phyloP scores from a whole-genome alignment of 495 filamentous ascomycete genomes.

The Tuber melanosporum region DNA sequence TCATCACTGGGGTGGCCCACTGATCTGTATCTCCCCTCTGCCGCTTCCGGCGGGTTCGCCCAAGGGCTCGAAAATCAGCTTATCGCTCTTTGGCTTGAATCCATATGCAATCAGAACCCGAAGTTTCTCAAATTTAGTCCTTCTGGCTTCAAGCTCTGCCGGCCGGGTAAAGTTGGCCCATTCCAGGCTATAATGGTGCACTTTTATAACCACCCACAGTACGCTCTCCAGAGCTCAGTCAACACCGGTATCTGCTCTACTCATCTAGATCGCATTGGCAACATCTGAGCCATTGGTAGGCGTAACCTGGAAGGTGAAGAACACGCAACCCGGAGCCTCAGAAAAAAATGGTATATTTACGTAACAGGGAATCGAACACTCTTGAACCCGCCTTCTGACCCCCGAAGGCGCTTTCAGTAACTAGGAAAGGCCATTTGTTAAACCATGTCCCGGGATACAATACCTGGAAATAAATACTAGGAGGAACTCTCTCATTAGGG shows the following conservation, averaged over 20 bases:
- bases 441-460: neutral
- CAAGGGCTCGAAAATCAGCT: slow-evolving; percentile 56
- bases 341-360: slow-evolving; percentile 53
- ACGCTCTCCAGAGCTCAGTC: slow-evolving; percentile 52
- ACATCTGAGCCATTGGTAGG: slow-evolving; percentile 32
- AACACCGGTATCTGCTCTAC: slow-evolving; percentile 56
- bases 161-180: slow-evolving; percentile 54
- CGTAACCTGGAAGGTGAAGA: neutral
- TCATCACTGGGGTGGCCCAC: neutral
- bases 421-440: slow-evolving; percentile 18
- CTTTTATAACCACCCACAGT: slow-evolving; percentile 54
- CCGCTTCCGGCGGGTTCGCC: slow-evolving; percentile 53
- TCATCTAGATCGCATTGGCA: slow-evolving; percentile 52
- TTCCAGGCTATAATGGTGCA: slow-evolving; percentile 57
- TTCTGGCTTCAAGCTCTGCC: slow-evolving; percentile 51
- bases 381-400: slow-evolving; percentile 53
- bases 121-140: slow-evolving; percentile 53
- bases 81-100: slow-evolving; percentile 51
- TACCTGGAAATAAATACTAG: slow-evolving; percentile 15
- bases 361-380: slow-evolving; percentile 57
- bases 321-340: slow-evolving; percentile 48
- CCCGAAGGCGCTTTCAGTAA: slow-evolving; percentile 50
- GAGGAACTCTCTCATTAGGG: slow-evolving; percentile 56
- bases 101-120: slow-evolving; percentile 57
- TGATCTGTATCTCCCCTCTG: slow-evolving; percentile 48